Base-by-base conservation (phyloP, 805 yeast genomes). In the Sugiyamaella marilandica region DNA sequence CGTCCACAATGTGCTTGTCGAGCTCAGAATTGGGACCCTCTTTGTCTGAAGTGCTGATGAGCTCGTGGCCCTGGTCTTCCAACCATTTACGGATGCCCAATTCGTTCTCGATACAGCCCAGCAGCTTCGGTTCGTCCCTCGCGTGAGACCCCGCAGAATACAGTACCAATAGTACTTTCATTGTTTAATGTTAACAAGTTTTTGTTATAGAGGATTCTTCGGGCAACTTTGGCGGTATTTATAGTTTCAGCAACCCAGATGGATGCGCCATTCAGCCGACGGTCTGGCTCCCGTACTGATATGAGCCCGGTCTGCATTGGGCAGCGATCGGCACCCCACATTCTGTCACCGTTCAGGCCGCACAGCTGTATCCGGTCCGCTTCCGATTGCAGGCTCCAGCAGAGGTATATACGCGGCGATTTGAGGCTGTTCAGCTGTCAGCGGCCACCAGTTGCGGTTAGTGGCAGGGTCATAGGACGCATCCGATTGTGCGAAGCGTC, bases 101-200 rank as follows among this genome's bases (percentile, higher is more conserved):
- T 59, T 85, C 90, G 67, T 85, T 85, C 68, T 86, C 91, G 57
- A 81, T 76, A 58, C 85, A 76, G 24, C 94, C 95, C 55, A 83
- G 74, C 52, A 86, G 75, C 57, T 76, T 75, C 50, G 82, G 73
- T 62, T 82, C 84, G 59, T 83, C 80, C 41, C 64, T 57, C 53
- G 88, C 87, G 62, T 82, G 85, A 36, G 70, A 62, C 44, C 78
- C 79, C 53, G 84, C 87, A 57, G 71, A 69, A 73, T 82, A 82
- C 58, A 82, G 73, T 49, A 82, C 84, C 52, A 82, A 70, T 56
- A 82, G 74, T 52, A 82, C 76, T 66, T 75, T 75, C 47, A 45
- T 45, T 19, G 32, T 45, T 3, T 5, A 24, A 5, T 5, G 7
- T 24, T 24, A 24, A 24, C 29, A 24, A n/a, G 29, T 7, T 7